phyloP scores from a whole-genome alignment of 305 asterid genomes.

The Striga hermonthica region DNA sequence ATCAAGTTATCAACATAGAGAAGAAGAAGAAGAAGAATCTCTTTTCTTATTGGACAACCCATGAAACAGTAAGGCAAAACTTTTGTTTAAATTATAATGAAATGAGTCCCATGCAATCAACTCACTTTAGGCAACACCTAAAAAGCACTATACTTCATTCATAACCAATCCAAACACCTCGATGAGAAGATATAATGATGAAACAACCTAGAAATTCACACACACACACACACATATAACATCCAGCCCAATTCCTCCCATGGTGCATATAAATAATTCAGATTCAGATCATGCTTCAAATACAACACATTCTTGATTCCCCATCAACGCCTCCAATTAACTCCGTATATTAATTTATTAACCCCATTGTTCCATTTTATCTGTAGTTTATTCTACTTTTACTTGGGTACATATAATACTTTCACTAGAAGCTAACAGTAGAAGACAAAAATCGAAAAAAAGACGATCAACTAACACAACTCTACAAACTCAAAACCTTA shows the following conservation, averaged over 20 bases:
- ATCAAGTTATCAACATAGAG: no score
- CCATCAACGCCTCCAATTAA: slow-evolving; percentile 12
- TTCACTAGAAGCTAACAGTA: no score
- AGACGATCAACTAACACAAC: background rate
- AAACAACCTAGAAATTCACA: no score
- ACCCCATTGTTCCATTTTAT: no score
- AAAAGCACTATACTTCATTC: background rate
- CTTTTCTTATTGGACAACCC: slow-evolving; percentile 39
- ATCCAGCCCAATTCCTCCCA: background rate
- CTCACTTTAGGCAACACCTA: background rate
- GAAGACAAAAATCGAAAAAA: background rate
- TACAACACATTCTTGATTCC: slow-evolving; percentile 1
- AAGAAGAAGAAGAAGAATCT: no score
- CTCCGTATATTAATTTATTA: background rate
- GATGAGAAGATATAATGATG: background rate
- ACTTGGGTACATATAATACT: no score
- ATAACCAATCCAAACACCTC: background rate
- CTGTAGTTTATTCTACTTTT: no score
- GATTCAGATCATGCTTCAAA: background rate
- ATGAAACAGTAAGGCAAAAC: slow-evolving; percentile 15
- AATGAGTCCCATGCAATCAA: no score
- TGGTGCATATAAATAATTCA: background rate
- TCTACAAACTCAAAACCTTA: slow-evolving; percentile 23
- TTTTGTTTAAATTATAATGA: no score
- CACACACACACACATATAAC: no score